phyloP scores from a whole-genome alignment of 2,329 filamentous ascomycete genomes.

The Colletotrichum scovillei region DNA sequence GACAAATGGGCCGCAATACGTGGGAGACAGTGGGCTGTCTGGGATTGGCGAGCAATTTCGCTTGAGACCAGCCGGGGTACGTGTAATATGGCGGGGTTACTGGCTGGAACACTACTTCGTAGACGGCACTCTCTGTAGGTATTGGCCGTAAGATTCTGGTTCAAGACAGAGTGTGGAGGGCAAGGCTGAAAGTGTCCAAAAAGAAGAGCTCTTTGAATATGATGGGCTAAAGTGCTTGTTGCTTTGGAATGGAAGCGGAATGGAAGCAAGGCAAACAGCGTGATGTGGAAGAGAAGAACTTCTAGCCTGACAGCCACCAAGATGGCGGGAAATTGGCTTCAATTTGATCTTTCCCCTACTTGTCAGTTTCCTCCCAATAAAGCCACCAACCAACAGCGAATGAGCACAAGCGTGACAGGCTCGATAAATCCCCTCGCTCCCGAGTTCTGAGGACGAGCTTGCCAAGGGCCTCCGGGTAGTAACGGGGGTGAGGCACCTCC shows the following conservation, averaged over 20 bases:
- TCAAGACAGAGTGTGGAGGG: conserved; percentile 9
- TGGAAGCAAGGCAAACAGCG: neutral
- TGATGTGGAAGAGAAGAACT: neutral
- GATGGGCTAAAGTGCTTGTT: conserved; percentile 4
- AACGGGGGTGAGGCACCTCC: conserved; percentile 12
- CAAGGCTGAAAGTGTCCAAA: neutral
- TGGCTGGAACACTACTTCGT: conserved; percentile 23
- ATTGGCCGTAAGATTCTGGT: conserved; percentile 3
- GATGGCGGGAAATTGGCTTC: conserved; percentile 26
- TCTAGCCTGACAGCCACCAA: neutral
- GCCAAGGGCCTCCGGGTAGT: neutral
- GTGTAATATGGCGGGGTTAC: conserved; percentile 22
- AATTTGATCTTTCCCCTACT: conserved; percentile 27
- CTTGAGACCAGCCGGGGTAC: conserved; percentile 27
- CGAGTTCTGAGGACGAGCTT: neutral
- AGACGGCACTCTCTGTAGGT: neutral
- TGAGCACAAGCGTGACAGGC: conserved; percentile 19
- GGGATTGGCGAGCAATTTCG: conserved; percentile 27
- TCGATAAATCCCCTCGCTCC: neutral
- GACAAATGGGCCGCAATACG: conserved; percentile 10
- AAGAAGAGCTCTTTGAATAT: conserved; percentile 1
- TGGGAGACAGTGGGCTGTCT: conserved; percentile 9
- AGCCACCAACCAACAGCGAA: conserved; percentile 7
- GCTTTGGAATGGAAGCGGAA: neutral
- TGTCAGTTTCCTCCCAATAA: conserved; percentile 20